A percentile compares a stretch with the other conserved stretches of the same genome.
These are phyloP conservation scores for Hortiboletus campestris DNA, from an alignment of 768 basidiomycete genomes.

Conservation along the genomic window DNA sequence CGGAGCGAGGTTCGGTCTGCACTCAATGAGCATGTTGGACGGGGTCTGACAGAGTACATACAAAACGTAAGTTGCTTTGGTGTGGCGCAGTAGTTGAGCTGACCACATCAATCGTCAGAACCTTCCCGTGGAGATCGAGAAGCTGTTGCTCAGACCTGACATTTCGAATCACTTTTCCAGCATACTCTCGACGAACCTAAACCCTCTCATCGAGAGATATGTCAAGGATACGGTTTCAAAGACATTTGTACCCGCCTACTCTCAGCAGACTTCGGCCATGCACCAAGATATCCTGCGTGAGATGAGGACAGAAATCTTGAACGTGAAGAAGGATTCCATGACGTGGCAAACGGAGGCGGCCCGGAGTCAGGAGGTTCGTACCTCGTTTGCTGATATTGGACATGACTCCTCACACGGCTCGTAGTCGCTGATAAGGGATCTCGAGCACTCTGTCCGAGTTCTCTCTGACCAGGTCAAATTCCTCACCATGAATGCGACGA, in stretches of 20 bases:
- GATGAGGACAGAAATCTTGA: slow-evolving; percentile 70
- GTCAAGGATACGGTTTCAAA: slow-evolving; percentile 77
- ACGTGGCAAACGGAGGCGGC: slow-evolving; percentile 80
- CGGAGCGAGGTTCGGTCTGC: slow-evolving; percentile 77
- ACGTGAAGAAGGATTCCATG: slow-evolving; percentile 75
- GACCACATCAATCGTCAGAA: slow-evolving; percentile 41
- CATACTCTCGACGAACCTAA: slow-evolving; percentile 66
- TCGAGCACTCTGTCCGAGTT: slow-evolving; percentile 73
- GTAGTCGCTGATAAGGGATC: slow-evolving; percentile 72
- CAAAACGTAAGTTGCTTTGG: slow-evolving; percentile 51
- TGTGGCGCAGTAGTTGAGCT: neutral
- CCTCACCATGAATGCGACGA: slow-evolving; percentile 55
- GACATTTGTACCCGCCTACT: slow-evolving; percentile 72
- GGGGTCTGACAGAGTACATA: slow-evolving; percentile 69
- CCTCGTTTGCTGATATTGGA: neutral
- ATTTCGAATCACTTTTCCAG: slow-evolving; percentile 75
- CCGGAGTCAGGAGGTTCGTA: slow-evolving; percentile 72
- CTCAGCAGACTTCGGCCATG: slow-evolving; percentile 69
- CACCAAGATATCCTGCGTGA: slow-evolving; percentile 80
- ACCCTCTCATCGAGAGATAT: slow-evolving; percentile 75
- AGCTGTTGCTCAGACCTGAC: slow-evolving; percentile 71
- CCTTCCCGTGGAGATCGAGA: slow-evolving; percentile 77
- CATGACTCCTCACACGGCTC: slow-evolving; percentile 8
- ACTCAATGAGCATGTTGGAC: slow-evolving; percentile 74
- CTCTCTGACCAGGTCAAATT: slow-evolving; percentile 84